Evolutionary conservation across 768 basidiomycete genomes (phyloP), one percentile per base, ranked within the genome.

Genomic region (Dioszegia crocea): DNA sequence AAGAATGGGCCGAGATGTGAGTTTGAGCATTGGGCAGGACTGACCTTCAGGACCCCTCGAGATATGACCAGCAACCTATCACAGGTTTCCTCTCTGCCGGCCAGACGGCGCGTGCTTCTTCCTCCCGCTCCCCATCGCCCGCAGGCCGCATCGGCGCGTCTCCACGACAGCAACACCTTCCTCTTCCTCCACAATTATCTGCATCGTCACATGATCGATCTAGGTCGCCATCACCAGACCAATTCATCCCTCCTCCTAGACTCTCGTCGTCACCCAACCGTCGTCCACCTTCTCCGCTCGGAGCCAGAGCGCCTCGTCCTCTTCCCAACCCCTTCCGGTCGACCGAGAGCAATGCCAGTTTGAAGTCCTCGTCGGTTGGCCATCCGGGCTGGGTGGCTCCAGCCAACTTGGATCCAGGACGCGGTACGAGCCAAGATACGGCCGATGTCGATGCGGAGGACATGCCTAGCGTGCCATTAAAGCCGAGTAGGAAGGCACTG

Each of bases 401-500:
- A 17, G 43, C 40, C 43, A 57, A 54, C 36, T 19, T 33, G 36
- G 51, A 59, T 14, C 45, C 26, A 38, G 27, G 46, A 29, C 38
- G 44, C 2, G 36, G 29, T 49, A 43, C 26, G 56, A 60, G 4
- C 59, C 56, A 19, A 56, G 63, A 47, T 19, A 61, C 59, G 48
- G 55, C 40, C 19, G 49, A 60, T 21, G 68, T 54, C 0, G 61
- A 67, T 3, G 76, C 76, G 19, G 71, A 70, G 8, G 58, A 62
- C 9, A 53, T 63, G 3, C 46, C 60, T 12, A 31, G 27, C 17
- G 65, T 60, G 17, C 83, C 82, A n/a, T 67, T 80, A 11, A 81
- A 82, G 63, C 91, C 88, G 0, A 91, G 89, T 73, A 87, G 83
- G 33, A 96, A 93, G 74, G 90, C 91, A 3, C 81, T 92, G 1